Evolutionary conservation across 164 flowering plant genomes (phyloP).

Genomic region (Paratinospora sagittata): DNA sequence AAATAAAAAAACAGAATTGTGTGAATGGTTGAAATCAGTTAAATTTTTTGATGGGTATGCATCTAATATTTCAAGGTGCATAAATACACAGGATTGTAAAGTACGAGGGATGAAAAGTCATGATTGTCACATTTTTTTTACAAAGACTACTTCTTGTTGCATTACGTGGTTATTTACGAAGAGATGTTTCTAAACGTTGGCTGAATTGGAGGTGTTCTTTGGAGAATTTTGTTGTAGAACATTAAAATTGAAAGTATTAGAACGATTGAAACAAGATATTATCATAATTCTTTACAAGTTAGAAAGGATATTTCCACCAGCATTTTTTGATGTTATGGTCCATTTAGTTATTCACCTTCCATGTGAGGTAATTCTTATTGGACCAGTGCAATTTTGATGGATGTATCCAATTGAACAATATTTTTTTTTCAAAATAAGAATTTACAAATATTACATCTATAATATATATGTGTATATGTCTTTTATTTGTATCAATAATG

Average conservation of each 20-base stretch:
- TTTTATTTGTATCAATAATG: too few relatives aligned
- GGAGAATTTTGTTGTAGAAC: neutral
- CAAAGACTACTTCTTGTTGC: neutral
- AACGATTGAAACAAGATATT: neutral
- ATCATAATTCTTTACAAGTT: neutral
- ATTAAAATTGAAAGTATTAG: neutral
- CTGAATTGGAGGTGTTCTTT: neutral
- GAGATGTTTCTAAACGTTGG: neutral
- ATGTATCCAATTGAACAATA: too few relatives aligned
- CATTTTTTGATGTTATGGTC: neutral
- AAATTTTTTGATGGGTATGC: slow-evolving; percentile 6
- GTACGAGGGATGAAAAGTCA: neutral
- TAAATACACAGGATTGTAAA: neutral
- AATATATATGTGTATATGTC: too few relatives aligned
- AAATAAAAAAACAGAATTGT: neutral
- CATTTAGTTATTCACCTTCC: neutral
- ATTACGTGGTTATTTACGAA: neutral
- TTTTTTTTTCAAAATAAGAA: too few relatives aligned
- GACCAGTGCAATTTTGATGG: neutral
- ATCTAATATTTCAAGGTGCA: neutral
- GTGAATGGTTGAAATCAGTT: neutral
- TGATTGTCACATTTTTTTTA: neutral
- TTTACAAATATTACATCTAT: too few relatives aligned
- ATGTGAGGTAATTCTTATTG: neutral
- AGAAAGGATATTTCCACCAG: too few relatives aligned